A percentile compares a stretch with the other conserved stretches of the same genome.
These are phyloP conservation scores for Salix koriyanagi DNA, from an alignment of 345 rosid genomes.

Conservation along the genomic window DNA sequence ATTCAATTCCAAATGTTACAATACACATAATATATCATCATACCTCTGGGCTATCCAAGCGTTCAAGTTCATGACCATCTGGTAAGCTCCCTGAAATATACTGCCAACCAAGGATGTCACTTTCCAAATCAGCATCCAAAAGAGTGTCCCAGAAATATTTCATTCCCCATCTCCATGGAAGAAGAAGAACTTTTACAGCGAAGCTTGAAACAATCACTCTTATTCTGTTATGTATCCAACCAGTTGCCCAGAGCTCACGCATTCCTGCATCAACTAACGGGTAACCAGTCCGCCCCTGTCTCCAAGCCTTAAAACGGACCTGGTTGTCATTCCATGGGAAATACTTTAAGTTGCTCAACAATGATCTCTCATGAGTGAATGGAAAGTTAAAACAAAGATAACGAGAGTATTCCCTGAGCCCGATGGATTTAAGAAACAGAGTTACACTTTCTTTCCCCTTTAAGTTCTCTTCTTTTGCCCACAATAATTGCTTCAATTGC, in stretches of 20 bases:
- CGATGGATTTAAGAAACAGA: slow-evolving; percentile 70
- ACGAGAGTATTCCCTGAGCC: slow-evolving; percentile 86
- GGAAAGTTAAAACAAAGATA: slow-evolving; percentile 94
- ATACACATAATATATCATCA: neutral
- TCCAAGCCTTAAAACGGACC: slow-evolving; percentile 76
- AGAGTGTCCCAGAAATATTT: slow-evolving; percentile 95
- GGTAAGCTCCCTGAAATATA: slow-evolving; percentile 93
- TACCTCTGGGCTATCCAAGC: slow-evolving; percentile 84
- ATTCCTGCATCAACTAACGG: slow-evolving; percentile 95
- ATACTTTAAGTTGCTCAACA: slow-evolving; percentile 58
- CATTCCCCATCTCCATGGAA: slow-evolving; percentile 98
- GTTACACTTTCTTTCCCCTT: slow-evolving; percentile 56
- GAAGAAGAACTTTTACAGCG: slow-evolving; percentile 78
- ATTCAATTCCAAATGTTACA: slow-evolving; percentile 7
- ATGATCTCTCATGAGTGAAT: slow-evolving; percentile 70
- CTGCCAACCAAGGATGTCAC: slow-evolving; percentile 92
- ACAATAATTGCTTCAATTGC: slow-evolving; percentile 64
- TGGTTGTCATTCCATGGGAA: slow-evolving; percentile 75
- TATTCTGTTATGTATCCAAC: slow-evolving; percentile 86
- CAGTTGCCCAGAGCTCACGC: slow-evolving; percentile 99
- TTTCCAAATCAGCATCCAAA: slow-evolving; percentile 85
- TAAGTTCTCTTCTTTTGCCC: slow-evolving; percentile 62
- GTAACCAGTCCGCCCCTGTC: slow-evolving; percentile 91
- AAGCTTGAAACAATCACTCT: slow-evolving; percentile 88
- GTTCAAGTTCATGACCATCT: slow-evolving; percentile 90